Conservation (phyloP, 2,329 filamentous ascomycete species). For the Calonectria hongkongensis region DNA sequence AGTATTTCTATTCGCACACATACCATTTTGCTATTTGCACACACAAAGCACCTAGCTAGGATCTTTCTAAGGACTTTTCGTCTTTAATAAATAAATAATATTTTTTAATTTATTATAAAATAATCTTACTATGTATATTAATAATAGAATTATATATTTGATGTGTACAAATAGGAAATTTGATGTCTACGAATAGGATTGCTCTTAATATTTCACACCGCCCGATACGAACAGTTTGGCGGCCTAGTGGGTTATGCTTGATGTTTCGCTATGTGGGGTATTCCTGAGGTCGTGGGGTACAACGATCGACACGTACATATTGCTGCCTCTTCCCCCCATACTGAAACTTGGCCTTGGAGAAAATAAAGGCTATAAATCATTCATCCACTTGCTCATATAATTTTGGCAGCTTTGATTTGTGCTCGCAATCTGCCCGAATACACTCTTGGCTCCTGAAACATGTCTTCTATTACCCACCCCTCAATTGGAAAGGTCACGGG, state of each 20-base stretch:
- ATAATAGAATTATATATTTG: too few species aligned
- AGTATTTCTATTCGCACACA: too few species aligned
- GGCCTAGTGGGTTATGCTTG: background rate
- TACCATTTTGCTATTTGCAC: too few species aligned
- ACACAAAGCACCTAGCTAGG: too few species aligned
- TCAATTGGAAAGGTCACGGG: conserved; percentile 20
- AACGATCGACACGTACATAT: background rate
- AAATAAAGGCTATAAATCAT: background rate
- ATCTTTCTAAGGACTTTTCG: too few species aligned
- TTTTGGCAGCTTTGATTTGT: background rate
- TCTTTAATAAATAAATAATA: too few species aligned
- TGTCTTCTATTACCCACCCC: background rate
- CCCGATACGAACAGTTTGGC: background rate
- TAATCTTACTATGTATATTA: too few species aligned
- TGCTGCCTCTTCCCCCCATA: background rate
- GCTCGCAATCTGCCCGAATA: background rate
- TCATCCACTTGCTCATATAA: background rate
- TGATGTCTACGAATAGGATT: too few species aligned
- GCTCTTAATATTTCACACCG: background rate
- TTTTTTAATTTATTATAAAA: too few species aligned
- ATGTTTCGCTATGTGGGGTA: conserved; percentile 16
- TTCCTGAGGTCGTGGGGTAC: background rate
- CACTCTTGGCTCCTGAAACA: background rate
- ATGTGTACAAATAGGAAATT: too few species aligned
- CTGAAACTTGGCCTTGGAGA: background rate